A percentile compares a stretch with the other conserved stretches of the same genome.
Conservation (phyloP, 306 rosid species). For the Lupinus albus region DNA sequence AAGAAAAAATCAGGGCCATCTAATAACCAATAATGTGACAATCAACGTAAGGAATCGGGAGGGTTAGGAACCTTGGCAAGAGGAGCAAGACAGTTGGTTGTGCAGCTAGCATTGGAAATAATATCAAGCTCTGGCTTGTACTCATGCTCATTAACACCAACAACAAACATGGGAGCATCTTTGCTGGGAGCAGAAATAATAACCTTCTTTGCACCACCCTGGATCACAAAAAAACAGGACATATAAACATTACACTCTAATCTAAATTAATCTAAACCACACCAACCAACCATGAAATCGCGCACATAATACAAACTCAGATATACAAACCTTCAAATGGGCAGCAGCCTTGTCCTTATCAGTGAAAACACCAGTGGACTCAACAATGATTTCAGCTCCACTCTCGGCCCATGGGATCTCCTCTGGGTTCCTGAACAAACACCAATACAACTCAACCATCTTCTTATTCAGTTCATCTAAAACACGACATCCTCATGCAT, state of each 20-base stretch:
- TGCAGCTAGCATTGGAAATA: slow-evolving; percentile 97
- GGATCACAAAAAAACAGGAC: not conserved
- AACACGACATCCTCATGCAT: no score
- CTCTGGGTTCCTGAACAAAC: slow-evolving; percentile 53
- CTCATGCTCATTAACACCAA: slow-evolving; percentile 96
- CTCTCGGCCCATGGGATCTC: slow-evolving; percentile 64
- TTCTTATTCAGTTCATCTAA: no score
- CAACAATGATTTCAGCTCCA: slow-evolving; percentile 61
- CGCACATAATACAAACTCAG: not conserved
- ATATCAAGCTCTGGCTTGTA: slow-evolving; percentile 72
- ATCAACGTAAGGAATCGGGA: not conserved
- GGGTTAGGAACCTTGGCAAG: slow-evolving; percentile 68
- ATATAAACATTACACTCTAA: not conserved
- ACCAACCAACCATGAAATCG: not conserved
- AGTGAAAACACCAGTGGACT: slow-evolving; percentile 65
- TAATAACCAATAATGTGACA: not conserved
- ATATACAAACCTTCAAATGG: slow-evolving; percentile 59
- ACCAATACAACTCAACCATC: no score
- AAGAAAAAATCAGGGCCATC: not conserved
- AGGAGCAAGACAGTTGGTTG: slow-evolving; percentile 97
- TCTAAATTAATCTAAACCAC: not conserved
- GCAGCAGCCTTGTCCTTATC: slow-evolving; percentile 67
- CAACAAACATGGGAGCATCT: slow-evolving; percentile 98
- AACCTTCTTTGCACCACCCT: slow-evolving; percentile 97
- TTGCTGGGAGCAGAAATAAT: slow-evolving; percentile 89